Evolutionary conservation across 345 rosid genomes (phyloP), one percentile per base, ranked within the genome.

Genomic region (Passiflora organensis): DNA sequence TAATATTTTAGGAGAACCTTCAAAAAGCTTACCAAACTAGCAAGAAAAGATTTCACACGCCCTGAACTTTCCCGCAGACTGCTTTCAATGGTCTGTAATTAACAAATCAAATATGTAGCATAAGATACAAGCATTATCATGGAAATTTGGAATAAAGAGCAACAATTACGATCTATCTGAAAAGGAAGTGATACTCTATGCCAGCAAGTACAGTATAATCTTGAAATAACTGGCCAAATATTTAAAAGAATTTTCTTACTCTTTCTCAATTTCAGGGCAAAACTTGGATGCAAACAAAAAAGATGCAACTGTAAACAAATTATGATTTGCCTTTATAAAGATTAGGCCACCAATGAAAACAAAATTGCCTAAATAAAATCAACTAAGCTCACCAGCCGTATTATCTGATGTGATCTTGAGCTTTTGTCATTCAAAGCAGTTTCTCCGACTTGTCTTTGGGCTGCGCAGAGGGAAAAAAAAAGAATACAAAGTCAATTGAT

Each of bases 391-490:
- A 91, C 98, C 85, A 91, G 82, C 80, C 95, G 76, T 64, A 88
- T 86, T 62, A 91, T 91, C 77, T 88, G 98, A 81, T 91, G 98
- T 36, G 98, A 91, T 72, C 96, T 81, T 57, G 98, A 91, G 77
- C 96, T 91, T 66, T 86, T 82, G 64, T 91, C 96, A 59, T 91
- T 91, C 48, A 91, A 59, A 65, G 88, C 72, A 49, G 98, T 91
- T 80, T 91, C 96, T 55, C 98, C 96, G 25, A 91, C 91, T 73
- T 91, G 95, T 76, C 98, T 77, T 73, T 91, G 95, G 48, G 88
- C 98, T 91, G 90, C n/a, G n/a, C 68, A 66, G 53, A 62, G 46
- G 48, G 19, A 56, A 62, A 1, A 25, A 48, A 23, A 45, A 17
- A 10, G 1, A 20, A 53, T 4, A 37, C 15, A 24, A 5, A 12